Evolutionary conservation across 805 yeast genomes (phyloP), one percentile per base, ranked within the genome.

Genomic region (Phaffomyces opuntiae): DNA sequence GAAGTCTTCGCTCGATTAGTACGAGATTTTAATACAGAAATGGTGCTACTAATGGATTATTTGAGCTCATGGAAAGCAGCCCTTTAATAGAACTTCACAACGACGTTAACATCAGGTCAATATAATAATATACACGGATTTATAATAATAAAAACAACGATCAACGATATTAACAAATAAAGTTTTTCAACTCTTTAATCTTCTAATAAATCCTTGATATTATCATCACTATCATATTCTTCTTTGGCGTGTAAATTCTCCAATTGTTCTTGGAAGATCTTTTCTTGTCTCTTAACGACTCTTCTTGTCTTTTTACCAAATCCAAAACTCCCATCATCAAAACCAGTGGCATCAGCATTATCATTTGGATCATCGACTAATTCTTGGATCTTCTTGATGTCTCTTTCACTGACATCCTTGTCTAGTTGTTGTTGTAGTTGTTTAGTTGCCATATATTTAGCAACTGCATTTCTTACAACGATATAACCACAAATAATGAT

Each of bases 231-330:
- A 46, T 75, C 77, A 16, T 61, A 65, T 7, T 70, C 72, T 4
- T 70, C 41, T 5, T 24, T 73, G 40, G 66, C 67, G 46, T 72
- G 70, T 25, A 75, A 71, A 34, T 74, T 67, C 69, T 69, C 62
- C 39, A 67, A 60, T 14, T 65, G 59, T 42, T 77, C 73, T 54
- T 80, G 78, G 36, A 83, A 66, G 14, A 74, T 51, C 46, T 75
- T 68, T 54, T 80, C 75, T 54, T 80, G 80, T 48, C 69, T 68
- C 61, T 77, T 75, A 37, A 77, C 78, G 48, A 70, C 71, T 52
- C 70, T 69, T 68, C 90, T 75, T 7, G 90, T 83, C 57, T 74
- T 73, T 61, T 84, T 85, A 45, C 93, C 93, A 88, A 89, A 84
- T 27, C 93, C 91, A 69, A 84, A 84, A 6, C 71, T 52, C 35